Evolutionary conservation across 495 filamentous ascomycete species (phyloP).

Genomic region (Tricharina praecox): DNA sequence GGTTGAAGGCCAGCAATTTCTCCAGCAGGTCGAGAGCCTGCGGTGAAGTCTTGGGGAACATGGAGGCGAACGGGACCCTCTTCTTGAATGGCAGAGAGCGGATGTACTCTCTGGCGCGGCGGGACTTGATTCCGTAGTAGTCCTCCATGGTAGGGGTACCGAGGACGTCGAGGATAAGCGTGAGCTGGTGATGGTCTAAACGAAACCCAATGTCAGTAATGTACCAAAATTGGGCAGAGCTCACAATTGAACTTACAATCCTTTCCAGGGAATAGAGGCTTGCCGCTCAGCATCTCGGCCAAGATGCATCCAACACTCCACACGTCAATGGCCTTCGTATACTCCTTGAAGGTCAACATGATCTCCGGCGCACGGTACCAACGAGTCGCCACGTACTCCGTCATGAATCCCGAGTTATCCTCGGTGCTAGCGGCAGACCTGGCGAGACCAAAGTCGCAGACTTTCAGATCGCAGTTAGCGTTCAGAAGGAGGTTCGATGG

Average conservation of each 20-base stretch:
- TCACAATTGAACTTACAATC: slow-evolving; percentile 53
- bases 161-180: slow-evolving; percentile 91
- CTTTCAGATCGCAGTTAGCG: slow-evolving; percentile 97
- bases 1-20: slow-evolving; percentile 93
- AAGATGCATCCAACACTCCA: slow-evolving; percentile 99
- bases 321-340: slow-evolving; percentile 98
- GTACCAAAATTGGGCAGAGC: slow-evolving; percentile 20
- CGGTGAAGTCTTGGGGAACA: slow-evolving; percentile 96
- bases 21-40: slow-evolving; percentile 86
- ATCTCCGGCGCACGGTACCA: slow-evolving; percentile 99
- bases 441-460: slow-evolving; percentile 94
- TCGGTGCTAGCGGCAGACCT: slow-evolving; percentile 84
- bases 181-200: slow-evolving; percentile 93
- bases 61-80: slow-evolving; percentile 91
- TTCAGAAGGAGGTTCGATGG: slow-evolving; percentile 94
- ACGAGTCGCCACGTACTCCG: slow-evolving; percentile 96
- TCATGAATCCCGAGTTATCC: slow-evolving; percentile 99
- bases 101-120: slow-evolving; percentile 95
- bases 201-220: background rate
- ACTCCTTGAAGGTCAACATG: slow-evolving; percentile 99
- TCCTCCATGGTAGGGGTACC: slow-evolving; percentile 99
- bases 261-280: slow-evolving; percentile 96
- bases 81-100: slow-evolving; percentile 99
- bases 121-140: slow-evolving; percentile 99
- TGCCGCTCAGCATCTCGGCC: slow-evolving; percentile 99